Conservation (phyloP, 805 yeast species). For the Pichia phayaonensis region DNA sequence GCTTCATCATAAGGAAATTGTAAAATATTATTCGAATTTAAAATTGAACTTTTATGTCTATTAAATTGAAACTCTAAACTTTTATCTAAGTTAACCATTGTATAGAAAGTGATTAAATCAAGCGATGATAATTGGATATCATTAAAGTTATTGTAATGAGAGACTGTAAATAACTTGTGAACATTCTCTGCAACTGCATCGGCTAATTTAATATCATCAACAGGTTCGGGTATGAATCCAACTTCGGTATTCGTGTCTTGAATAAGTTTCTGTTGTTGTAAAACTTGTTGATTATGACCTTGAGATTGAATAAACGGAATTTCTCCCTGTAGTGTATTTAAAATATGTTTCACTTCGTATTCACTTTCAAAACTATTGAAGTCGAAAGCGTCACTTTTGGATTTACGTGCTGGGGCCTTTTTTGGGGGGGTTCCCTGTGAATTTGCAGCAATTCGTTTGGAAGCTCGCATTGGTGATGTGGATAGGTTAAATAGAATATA, state of each 20-base stretch:
- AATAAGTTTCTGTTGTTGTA: neutral
- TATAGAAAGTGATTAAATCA: conserved; percentile 1
- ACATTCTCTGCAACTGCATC: neutral
- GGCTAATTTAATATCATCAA: neutral
- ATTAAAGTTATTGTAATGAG: neutral
- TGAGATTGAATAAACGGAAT: neutral
- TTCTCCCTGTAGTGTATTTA: neutral
- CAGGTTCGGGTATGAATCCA: neutral
- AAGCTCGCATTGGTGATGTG: neutral
- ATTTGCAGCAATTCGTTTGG: neutral
- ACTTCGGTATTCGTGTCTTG: neutral
- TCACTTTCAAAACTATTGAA: neutral
- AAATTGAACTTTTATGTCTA: conserved; percentile 1
- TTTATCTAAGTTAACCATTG: conserved; percentile 8
- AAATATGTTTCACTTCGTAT: neutral
- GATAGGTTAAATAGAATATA: neutral
- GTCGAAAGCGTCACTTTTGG: neutral
- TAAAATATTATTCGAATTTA: conserved; percentile 4
- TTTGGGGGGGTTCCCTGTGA: neutral
- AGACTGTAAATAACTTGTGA: neutral
- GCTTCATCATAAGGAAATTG: conserved; percentile 16
- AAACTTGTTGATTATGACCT: neutral
- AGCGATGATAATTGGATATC: conserved; percentile 1
- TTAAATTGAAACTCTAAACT: conserved; percentile 16
- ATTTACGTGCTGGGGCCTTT: neutral